Conservation (phyloP, 495 filamentous ascomycete species). For the Corynascus novoguineensis region DNA sequence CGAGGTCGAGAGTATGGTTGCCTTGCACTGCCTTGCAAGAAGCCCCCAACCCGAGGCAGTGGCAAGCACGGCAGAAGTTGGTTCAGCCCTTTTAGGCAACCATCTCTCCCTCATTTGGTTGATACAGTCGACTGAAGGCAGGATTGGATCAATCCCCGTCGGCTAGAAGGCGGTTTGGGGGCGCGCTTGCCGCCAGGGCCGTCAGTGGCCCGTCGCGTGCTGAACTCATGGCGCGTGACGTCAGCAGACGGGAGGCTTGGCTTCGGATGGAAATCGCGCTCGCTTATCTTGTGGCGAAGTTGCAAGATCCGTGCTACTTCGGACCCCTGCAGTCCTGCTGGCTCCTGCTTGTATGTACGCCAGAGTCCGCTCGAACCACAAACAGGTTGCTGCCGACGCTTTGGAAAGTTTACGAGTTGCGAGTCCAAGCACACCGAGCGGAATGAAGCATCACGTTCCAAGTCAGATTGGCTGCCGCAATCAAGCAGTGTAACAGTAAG, state of each 20-base stretch:
- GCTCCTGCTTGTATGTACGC: no score
- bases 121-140: background rate
- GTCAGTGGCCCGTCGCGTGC: slow-evolving; percentile 4
- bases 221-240: slow-evolving; percentile 6
- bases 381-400: no score
- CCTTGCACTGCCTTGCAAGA: background rate
- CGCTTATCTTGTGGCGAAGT: slow-evolving; percentile 10
- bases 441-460: no score
- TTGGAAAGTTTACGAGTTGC: no score
- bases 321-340: background rate
- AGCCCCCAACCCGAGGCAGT: no score
- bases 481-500: background rate
- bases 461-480: no score
- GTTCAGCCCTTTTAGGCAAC: no score
- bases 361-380: no score
- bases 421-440: no score
- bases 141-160: background rate
- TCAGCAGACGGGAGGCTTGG: background rate
- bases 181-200: slow-evolving; percentile 13
- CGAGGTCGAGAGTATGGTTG: background rate
- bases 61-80: no score
- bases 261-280: slow-evolving; percentile 1
- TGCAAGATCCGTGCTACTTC: slow-evolving; percentile 6
- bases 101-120: background rate
- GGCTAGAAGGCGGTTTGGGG: background rate